These are phyloP conservation scores for Cercospora beticola DNA, from an alignment of 2,329 filamentous ascomycete species.

Conservation along the genomic window DNA sequence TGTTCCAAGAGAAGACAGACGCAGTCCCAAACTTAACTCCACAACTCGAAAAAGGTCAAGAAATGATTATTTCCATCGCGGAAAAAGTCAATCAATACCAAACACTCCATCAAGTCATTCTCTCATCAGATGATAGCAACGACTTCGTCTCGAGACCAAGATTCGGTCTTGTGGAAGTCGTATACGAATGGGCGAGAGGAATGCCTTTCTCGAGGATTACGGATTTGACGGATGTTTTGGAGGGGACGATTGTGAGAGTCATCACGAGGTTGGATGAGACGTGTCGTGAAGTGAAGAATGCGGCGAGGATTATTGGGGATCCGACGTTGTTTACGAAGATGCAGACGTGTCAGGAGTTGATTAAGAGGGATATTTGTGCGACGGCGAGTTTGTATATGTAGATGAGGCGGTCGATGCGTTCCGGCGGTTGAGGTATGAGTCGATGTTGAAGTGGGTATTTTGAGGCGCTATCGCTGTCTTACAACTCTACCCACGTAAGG, in stretches of 20 bases:
- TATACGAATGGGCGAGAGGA: constrained; percentile 96
- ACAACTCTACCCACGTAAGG: constrained; percentile 1
- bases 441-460: background rate
- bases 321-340: constrained; percentile 93
- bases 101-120: constrained; percentile 85
- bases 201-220: constrained; percentile 99
- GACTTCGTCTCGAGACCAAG: constrained; percentile 85
- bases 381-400: constrained; percentile 86
- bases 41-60: constrained; percentile 76
- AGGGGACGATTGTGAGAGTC: constrained; percentile 93
- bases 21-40: constrained; percentile 76
- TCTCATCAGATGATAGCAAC: constrained; percentile 84
- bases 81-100: constrained; percentile 92
- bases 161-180: constrained; percentile 94
- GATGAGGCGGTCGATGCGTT: background rate
- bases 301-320: constrained; percentile 91
- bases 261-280: constrained; percentile 95
- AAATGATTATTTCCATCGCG: constrained; percentile 83
- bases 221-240: constrained; percentile 89
- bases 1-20: constrained; percentile 96
- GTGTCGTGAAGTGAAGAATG: constrained; percentile 95
- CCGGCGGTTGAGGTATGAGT: background rate
- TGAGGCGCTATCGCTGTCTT: background rate
- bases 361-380: constrained; percentile 91
- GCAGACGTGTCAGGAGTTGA: constrained; percentile 95